Evolutionary conservation across 352 stramenopile species (phyloP), one percentile per base, ranked within the genome.

Genomic region (Phytopythium litorale): DNA sequence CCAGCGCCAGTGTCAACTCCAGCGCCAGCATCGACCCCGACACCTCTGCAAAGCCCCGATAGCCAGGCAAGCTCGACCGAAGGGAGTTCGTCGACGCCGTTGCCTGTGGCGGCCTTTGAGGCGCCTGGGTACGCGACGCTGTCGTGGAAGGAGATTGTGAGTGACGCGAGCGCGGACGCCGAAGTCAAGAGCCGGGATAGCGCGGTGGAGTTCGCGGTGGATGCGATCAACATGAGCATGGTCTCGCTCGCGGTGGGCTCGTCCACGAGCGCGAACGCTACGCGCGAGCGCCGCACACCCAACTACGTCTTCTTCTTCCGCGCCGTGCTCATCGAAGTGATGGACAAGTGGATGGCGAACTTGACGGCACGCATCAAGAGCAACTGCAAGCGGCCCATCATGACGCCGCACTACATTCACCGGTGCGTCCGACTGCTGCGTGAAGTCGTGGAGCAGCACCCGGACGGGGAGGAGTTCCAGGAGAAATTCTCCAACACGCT

Each of bases 281-380:
- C 81, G 23, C 78, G 83, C 59, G 82, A 91, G 64, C 77, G 85
- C 42, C 75, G 81, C 33, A 91, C 79, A 15, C 85, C 85, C 55
- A 94, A 92, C 67, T 94, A 94, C 67, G 75, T 94, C 25, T 96
- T 96, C 63, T 88, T 96, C 53, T 79, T 96, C 19, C 76, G 87
- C 51, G 87, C 84, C 23, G 73, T 94, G 30, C 67, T 96, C 38
- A 92, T 75, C 52, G 87, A 96, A 63, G 79, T 84, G 6, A 94
- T 96, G 87, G 85, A 96, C 69, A 96, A 96, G 63, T 96, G 87
- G 87, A 91, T 94, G 81, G 81, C 83, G 19, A 91, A 85, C 45
- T 76, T 92, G 12, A 79, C 72, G 6, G 69, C 76, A 28, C 71
- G 82, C 3, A 70, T 79, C 23, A 92, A 91, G 53, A 78, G 65